Base-by-base conservation (phyloP, 306 rosid genomes). In the Lupinus albus region DNA sequence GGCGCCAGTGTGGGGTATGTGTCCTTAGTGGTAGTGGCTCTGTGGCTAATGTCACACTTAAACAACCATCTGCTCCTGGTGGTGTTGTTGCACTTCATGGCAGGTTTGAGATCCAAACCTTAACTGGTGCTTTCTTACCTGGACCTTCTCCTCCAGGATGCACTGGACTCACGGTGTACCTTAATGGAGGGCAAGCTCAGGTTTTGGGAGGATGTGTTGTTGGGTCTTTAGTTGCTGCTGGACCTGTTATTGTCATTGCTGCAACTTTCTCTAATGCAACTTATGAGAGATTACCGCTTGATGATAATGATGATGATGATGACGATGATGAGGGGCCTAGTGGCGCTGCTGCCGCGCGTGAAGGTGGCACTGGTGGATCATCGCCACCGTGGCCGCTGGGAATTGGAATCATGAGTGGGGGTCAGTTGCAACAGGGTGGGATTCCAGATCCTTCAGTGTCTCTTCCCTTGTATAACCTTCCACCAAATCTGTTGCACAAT, bases 181-280 rank as follows among this genome's bases (percentile, higher is more conserved):
- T 94, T 0, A 76, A 97, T 0, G 99, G 95, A 15, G 97, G 92
- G 3, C 96, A 85, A 15, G 99, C 97, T 0, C 97, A 91, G 81
- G 85, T 94, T 0, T 88, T 94, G 1, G 99, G 99, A 11, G 99
- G 99, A 1, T 85, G 85, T 56, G 99, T 94, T 2, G 95, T 94
- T 5, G 99, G 99, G 4, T 67, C 99, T 33, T 82, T 94, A 0
- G 83, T 90, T 13, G 99, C 99, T 0, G 95, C 91, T 0, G 99
- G 97, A 7, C 97, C 99, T 0, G 97, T 94, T 0, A 94, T 94
- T 86, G 87, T 94, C 33, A 75, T 94, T 47, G 96, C 99, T 0
- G 99, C 97, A 7, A 90, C 96, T 16, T 94, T 94, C 84, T 83
- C 97, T 42, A 94, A 90, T 76, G 99, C 99, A 0, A 88, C 96